phyloP scores from a whole-genome alignment of 768 basidiomycete species.

The Leucocoprinus sp. region DNA sequence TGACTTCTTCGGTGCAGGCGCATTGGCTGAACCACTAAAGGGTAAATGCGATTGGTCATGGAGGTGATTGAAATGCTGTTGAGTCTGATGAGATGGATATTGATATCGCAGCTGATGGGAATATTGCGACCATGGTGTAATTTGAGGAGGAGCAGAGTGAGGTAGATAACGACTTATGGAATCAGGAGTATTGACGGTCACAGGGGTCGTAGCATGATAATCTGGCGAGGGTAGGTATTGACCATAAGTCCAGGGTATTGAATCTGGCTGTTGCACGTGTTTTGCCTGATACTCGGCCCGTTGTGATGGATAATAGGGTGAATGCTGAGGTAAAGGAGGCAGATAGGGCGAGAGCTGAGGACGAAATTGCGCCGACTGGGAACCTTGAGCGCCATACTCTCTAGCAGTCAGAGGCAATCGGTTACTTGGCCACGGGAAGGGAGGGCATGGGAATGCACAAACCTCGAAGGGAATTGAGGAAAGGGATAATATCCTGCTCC shows the following conservation, averaged over 20 bases:
- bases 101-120: not conserved
- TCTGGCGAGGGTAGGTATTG: conserved; percentile 2
- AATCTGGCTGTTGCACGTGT: not conserved
- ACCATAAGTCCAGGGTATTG: conserved; percentile 3
- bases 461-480: conserved; percentile 13
- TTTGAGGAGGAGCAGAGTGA: not conserved
- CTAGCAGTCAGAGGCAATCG: not conserved
- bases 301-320: not conserved
- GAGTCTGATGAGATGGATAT: not conserved
- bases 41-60: not conserved
- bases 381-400: too few relatives aligned
- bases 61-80: not conserved
- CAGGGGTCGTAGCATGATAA: not conserved
- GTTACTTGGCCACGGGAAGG: not conserved
- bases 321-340: not conserved
- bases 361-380: not conserved
- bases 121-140: not conserved
- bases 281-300: not conserved
- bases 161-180: not conserved
- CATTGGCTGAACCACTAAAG: conserved; percentile 2
- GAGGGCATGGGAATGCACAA: not conserved
- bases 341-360: not conserved
- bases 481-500: conserved; percentile 18
- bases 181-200: not conserved
- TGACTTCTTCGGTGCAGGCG: conserved; percentile 1